A percentile compares a stretch with the other conserved stretches of the same genome.
Conservation (phyloP, 805 yeast genomes). For the Zygosaccharomyces lentus region DNA sequence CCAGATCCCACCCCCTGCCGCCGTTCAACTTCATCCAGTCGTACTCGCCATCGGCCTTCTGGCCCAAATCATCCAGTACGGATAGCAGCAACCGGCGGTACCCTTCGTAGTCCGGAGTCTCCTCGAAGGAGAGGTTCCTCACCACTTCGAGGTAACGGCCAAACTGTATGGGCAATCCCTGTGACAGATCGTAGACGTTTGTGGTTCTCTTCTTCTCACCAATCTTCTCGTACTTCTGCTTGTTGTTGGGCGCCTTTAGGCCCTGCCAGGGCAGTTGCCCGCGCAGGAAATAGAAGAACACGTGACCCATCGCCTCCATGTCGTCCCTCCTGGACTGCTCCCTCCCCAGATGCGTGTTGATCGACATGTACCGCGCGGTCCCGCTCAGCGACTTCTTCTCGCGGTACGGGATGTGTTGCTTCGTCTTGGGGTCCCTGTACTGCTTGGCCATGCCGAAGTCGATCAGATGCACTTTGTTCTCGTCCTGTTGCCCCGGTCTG, state of each 20-base stretch:
- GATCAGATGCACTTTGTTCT: slow-evolving; percentile 80
- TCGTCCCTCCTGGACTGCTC: slow-evolving; percentile 97
- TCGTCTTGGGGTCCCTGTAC: slow-evolving; percentile 93
- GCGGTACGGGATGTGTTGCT: slow-evolving; percentile 92
- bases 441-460: slow-evolving; percentile 99
- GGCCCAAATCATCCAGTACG: slow-evolving; percentile 68
- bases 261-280: slow-evolving; percentile 99
- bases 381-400: slow-evolving; percentile 95
- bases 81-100: slow-evolving; percentile 73
- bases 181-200: slow-evolving; percentile 76
- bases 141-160: slow-evolving; percentile 88
- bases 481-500: slow-evolving; percentile 76
- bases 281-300: slow-evolving; percentile 86
- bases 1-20: slow-evolving; percentile 94
- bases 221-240: slow-evolving; percentile 94
- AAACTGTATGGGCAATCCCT: slow-evolving; percentile 87
- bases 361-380: slow-evolving; percentile 98
- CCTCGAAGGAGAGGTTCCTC: slow-evolving; percentile 85
- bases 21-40: slow-evolving; percentile 98
- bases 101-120: slow-evolving; percentile 89
- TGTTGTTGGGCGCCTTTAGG: slow-evolving; percentile 94
- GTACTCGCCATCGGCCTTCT: slow-evolving; percentile 78
- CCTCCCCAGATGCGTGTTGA: slow-evolving; percentile 94
- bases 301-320: slow-evolving; percentile 94
- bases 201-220: slow-evolving; percentile 95